phyloP scores from a whole-genome alignment of 2,329 filamentous ascomycete genomes.

The Beauveria rudraprayagi region DNA sequence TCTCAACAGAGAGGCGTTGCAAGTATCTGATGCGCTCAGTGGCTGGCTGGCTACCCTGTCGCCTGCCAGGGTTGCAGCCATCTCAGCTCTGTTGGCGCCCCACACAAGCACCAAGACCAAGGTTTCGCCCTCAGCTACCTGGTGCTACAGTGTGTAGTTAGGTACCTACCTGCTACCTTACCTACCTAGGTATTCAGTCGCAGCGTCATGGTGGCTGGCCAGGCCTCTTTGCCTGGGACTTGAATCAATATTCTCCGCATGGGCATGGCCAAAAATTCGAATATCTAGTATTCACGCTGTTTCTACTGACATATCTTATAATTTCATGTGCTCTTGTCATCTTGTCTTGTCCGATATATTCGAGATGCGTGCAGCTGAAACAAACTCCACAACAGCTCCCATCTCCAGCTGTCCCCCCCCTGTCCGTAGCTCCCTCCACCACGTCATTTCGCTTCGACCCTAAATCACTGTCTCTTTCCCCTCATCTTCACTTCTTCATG shows the following conservation, averaged over 20 bases:
- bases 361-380: background rate
- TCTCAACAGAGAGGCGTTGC: background rate
- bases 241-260: background rate
- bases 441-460: slow-evolving; percentile 1
- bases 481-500: background rate
- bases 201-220: slow-evolving; percentile 1
- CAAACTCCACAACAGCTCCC: slow-evolving; percentile 8
- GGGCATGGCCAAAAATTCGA: background rate
- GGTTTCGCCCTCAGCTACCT: background rate
- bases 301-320: too few relatives aligned
- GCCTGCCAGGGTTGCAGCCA: background rate
- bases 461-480: background rate
- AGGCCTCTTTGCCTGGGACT: background rate
- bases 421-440: background rate
- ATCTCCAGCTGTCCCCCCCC: background rate
- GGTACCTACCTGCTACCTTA: too few relatives aligned
- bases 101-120: background rate
- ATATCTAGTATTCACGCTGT: background rate
- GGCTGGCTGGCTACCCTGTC: background rate
- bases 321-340: too few relatives aligned
- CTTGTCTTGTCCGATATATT: background rate
- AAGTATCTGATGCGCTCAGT: background rate
- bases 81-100: background rate
- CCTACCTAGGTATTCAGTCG: background rate
- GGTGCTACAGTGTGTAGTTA: too few relatives aligned